Conservation (phyloP, 176 grass and related monocot species). For the Echinochloa phyllopogon region DNA sequence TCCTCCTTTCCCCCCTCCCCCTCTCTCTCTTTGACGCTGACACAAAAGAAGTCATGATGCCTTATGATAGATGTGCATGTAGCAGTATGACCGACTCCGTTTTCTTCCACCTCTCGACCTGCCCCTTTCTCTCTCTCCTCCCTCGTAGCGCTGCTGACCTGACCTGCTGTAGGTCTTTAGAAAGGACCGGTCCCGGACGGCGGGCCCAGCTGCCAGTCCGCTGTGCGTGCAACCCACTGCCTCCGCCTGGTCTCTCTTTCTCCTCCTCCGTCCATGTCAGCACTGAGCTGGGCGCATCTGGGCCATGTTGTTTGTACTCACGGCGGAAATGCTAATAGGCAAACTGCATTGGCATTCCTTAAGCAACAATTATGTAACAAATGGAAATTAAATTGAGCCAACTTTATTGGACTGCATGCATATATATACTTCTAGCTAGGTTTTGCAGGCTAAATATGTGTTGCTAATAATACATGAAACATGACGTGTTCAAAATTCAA, state of each 20-base stretch:
- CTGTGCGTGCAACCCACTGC: constrained; percentile 17
- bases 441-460: too few species aligned
- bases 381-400: too few species aligned
- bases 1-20: background rate
- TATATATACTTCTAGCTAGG: too few species aligned
- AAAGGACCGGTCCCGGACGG: constrained; percentile 26
- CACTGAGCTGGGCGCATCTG: background rate
- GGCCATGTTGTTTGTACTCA: background rate
- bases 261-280: background rate
- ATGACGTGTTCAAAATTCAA: too few species aligned
- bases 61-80: constrained; percentile 62
- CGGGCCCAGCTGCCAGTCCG: constrained; percentile 9
- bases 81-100: constrained; percentile 50
- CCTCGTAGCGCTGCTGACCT: background rate
- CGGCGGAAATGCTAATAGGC: background rate
- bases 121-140: background rate
- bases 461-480: too few species aligned
- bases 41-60: constrained; percentile 80
- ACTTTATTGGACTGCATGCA: too few species aligned
- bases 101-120: background rate
- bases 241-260: background rate
- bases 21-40: constrained; percentile 56
- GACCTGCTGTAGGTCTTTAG: background rate
- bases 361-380: background rate
- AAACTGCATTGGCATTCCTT: background rate